Conservation (phyloP, 306 rosid species). For the Cucumis melo region DNA sequence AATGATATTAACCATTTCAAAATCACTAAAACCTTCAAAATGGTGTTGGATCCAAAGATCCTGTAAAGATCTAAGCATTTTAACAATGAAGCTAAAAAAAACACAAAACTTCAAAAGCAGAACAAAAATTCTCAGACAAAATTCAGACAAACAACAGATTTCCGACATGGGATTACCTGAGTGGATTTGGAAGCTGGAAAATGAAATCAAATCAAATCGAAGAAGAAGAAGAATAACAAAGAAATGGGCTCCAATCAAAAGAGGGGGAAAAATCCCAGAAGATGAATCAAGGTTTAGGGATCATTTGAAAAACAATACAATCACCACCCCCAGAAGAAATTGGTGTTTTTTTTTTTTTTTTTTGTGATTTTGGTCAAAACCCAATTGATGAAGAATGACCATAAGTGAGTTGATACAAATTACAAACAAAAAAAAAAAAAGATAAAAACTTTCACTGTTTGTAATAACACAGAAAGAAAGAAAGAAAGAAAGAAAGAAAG, state of each 20-base stretch:
- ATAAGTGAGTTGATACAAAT: constrained; percentile 14
- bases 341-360: not conserved
- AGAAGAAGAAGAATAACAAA: not conserved
- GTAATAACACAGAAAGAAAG: not conserved
- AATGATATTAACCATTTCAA: too few relatives aligned
- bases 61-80: not conserved
- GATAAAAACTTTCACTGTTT: constrained; percentile 3
- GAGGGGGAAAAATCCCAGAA: not conserved
- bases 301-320: not conserved
- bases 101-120: not conserved
- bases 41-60: constrained; percentile 1
- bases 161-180: not conserved
- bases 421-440: constrained; percentile 33
- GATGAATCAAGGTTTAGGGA: not conserved
- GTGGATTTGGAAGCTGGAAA: not conserved
- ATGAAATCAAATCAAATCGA: not conserved
- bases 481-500: not conserved
- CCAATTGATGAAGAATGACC: not conserved
- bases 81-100: not conserved
- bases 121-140: not conserved
- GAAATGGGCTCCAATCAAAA: not conserved
- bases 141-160: not conserved
- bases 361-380: not conserved
- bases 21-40: not conserved
- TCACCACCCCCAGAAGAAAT: not conserved